A percentile compares a stretch with the other conserved stretches of the same genome.
phyloP scores from a whole-genome alignment of 2,329 filamentous ascomycete species.

The Fusarium ramigenum region DNA sequence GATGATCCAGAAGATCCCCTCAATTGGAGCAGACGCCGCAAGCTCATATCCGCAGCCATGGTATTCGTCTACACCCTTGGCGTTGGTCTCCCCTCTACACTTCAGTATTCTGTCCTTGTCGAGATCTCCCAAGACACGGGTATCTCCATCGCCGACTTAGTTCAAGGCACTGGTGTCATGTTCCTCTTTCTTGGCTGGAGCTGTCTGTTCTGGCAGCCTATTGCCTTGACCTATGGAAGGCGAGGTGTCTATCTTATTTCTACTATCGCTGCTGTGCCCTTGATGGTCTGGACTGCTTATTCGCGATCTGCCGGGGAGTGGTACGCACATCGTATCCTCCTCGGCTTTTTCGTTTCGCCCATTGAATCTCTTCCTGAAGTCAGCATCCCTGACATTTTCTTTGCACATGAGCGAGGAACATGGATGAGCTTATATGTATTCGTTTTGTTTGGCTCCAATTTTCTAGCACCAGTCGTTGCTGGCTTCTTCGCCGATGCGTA shows the following conservation, averaged over 20 bases:
- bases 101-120: background rate
- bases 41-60: background rate
- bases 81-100: background rate
- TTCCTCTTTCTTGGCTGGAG: conserved; percentile 1
- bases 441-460: background rate
- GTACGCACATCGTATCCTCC: background rate
- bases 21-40: background rate
- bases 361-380: background rate
- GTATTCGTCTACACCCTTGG: background rate
- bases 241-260: background rate
- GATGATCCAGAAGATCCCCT: conserved; percentile 2
- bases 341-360: background rate
- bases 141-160: background rate
- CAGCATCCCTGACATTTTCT: background rate
- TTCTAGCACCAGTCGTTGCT: background rate
- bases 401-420: background rate
- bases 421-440: conserved; percentile 1
- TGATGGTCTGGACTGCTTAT: background rate
- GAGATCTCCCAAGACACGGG: background rate
- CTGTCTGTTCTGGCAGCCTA: background rate
- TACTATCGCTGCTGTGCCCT: background rate
- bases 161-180: background rate
- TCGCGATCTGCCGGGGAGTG: background rate
- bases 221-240: background rate
- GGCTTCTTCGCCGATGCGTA: background rate